Evolutionary conservation across 139 green algal species (phyloP).

Genomic region (Chlorella vulgaris): DNA sequence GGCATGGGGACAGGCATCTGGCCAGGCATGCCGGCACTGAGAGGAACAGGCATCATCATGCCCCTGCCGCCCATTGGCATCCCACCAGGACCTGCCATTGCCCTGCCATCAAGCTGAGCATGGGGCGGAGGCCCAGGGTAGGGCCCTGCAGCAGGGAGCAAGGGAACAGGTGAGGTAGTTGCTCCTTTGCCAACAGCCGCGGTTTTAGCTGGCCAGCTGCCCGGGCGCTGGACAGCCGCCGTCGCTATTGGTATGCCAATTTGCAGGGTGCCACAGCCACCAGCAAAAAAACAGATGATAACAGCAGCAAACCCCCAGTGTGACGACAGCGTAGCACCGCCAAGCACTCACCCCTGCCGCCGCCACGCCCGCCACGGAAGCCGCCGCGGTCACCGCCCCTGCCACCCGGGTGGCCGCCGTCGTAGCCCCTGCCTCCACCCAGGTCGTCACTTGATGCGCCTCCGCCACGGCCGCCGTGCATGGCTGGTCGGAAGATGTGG

Average conservation of each 20-base stretch:
- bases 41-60: not conserved
- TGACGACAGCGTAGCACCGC: not conserved
- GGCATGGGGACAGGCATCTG: constrained; percentile 14
- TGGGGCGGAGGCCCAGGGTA: too few species aligned
- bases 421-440: not conserved
- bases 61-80: not conserved
- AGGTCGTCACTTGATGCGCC: not conserved
- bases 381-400: not conserved
- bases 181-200: too few species aligned
- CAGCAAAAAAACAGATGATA: not conserved
- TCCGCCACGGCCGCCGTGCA: not conserved
- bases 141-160: not conserved
- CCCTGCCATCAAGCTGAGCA: not conserved
- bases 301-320: not conserved
- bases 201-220: not conserved
- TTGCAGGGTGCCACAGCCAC: not conserved
- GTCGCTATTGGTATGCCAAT: not conserved
- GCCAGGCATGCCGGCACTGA: not conserved
- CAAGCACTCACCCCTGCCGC: constrained; percentile 3
- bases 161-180: not conserved
- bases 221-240: too few species aligned
- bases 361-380: not conserved
- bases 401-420: not conserved
- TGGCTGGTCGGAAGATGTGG: constrained; percentile 21
- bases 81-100: not conserved